These are phyloP conservation scores for Melastoma malabathricum DNA, from an alignment of 345 rosid species.

Conservation along the genomic window DNA sequence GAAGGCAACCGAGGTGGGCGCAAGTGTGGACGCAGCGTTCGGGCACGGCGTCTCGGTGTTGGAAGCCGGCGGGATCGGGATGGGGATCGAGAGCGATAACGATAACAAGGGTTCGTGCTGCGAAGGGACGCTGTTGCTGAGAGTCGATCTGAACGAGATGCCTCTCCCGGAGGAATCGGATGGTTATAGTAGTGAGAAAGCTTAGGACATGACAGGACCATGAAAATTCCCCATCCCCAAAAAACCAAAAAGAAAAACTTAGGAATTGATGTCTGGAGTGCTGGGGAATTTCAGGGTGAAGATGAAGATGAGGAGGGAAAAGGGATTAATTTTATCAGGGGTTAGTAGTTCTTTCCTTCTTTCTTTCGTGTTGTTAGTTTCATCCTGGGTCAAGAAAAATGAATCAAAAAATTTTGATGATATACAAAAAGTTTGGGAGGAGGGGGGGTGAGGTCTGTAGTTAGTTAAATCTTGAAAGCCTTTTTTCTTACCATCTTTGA, in stretches of 20 bases:
- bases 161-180: constrained; percentile 93
- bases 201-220: not conserved
- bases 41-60: constrained; percentile 1
- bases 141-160: constrained; percentile 80
- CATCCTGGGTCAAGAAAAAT: not conserved
- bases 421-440: constrained; percentile 2
- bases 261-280: not conserved
- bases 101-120: constrained; percentile 24
- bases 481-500: not conserved
- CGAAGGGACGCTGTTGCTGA: constrained; percentile 28
- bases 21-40: constrained; percentile 67
- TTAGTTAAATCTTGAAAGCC: constrained; percentile 1
- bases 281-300: not conserved
- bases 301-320: constrained; percentile 5
- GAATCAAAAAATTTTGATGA: constrained; percentile 9
- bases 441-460: not conserved
- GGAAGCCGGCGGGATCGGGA: not conserved
- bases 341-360: not conserved
- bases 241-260: not conserved
- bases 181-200: constrained; percentile 5
- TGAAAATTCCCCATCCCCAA: too few species aligned
- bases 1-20: constrained; percentile 89
- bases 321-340: not conserved
- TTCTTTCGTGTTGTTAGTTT: not conserved
- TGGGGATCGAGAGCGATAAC: constrained; percentile 3